Evolutionary conservation across 805 yeast genomes (phyloP).

Genomic region (Wickerhamomyces hampshirensis): DNA sequence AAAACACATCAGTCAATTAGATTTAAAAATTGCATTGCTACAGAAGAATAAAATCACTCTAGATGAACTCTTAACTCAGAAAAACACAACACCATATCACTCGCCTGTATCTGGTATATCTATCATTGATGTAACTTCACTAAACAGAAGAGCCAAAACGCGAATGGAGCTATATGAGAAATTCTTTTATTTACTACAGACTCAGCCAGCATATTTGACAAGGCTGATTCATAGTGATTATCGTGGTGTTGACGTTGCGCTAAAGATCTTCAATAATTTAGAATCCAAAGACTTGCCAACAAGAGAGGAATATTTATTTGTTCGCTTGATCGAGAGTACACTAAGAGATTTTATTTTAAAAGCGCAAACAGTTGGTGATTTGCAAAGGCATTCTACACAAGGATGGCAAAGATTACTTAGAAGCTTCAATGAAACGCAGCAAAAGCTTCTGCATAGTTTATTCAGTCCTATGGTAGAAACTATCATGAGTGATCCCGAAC

Average conservation of each 20-base stretch:
- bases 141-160: constrained; percentile 33
- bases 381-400: constrained; percentile 13
- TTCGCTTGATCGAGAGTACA: constrained; percentile 21
- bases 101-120: neutral
- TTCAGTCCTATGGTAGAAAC: constrained; percentile 34
- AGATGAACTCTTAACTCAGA: constrained; percentile 54
- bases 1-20: constrained; percentile 67
- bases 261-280: constrained; percentile 22
- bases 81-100: constrained; percentile 25
- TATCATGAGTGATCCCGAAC: constrained; percentile 29
- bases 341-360: constrained; percentile 32
- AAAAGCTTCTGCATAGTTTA: constrained; percentile 26
- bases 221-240: constrained; percentile 40
- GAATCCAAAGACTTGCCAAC: constrained; percentile 24
- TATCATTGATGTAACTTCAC: constrained; percentile 23
- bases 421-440: constrained; percentile 35
- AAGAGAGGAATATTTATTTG: constrained; percentile 23
- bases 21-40: constrained; percentile 70
- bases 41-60: constrained; percentile 75
- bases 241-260: constrained; percentile 24
- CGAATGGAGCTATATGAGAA: constrained; percentile 70
- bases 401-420: constrained; percentile 42
- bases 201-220: constrained; percentile 70
- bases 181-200: constrained; percentile 76
- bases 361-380: constrained; percentile 26